Base-by-base conservation (phyloP, 352 stramenopile genomes). In the Globisporangium parvum region DNA sequence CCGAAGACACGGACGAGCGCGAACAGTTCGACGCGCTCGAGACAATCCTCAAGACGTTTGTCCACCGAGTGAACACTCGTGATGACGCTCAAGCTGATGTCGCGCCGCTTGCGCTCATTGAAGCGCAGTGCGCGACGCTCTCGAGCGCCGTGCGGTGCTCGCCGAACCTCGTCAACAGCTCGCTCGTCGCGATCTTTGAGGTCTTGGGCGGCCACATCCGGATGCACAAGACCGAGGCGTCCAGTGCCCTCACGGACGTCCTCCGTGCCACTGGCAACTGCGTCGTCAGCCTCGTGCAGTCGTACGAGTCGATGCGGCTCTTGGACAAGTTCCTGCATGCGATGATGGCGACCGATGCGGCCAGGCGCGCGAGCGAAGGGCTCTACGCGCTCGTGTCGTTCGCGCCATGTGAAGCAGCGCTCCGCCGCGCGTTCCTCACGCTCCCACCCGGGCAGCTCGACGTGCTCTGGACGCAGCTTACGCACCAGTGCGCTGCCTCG, bases 231-330 rank as follows among this genome's bases (percentile, higher is more conserved):
- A 33, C 11, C 8, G n/a, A 45, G 24, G 47, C 44, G 2, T 40
- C 50, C 2, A 23, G 8, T 20, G 20, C 26, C 17, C 37, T 48
- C 18, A 24, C 24, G 12, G 59, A 23, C 8, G 55, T 59, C 6
- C 15, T 53, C 21, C 39, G n/a, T 1, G 52, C 53, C 1, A 58
- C 67, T 1, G 85, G 77, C 44, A 61, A 57, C 8, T 67, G 74
- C 11, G 59, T 92, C 42, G 69, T 80, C 15, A 67, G 83, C 31
- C 59, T 95, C 18, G 60, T 95, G 53, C 70, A 63, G 21, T 85
- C 85, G 6, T 92, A 90, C 66, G 77, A 91, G 54, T 92, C 83
- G 0, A 93, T 95, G 85, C 82, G 85, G 65, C 68, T 91, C 15
- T 47, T 95, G 17, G 80, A 93, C 53, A 57, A 62, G 24, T 81